Conservation (phyloP, 768 basidiomycete species). For the Lactifluus piperatus region DNA sequence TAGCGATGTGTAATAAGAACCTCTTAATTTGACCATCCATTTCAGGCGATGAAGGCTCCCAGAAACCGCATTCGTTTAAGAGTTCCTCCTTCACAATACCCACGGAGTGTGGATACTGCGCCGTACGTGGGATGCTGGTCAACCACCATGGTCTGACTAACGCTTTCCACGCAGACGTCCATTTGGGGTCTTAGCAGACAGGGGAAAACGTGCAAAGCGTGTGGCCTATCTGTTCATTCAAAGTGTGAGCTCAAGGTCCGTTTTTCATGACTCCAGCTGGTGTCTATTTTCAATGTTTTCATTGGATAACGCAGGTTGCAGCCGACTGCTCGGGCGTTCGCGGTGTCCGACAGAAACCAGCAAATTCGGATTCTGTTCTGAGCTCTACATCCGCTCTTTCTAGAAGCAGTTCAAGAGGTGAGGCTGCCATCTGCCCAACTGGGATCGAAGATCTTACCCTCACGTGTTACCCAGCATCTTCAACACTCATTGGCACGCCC, state of each 20-base stretch:
- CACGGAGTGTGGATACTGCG: slow-evolving; percentile 73
- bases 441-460: slow-evolving; percentile 15
- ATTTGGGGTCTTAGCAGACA: slow-evolving; percentile 87
- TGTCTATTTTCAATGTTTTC: background rate
- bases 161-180: slow-evolving; percentile 42
- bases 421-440: slow-evolving; percentile 7
- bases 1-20: background rate
- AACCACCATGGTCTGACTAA: background rate
- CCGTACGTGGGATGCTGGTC: background rate
- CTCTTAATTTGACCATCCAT: background rate
- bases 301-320: slow-evolving; percentile 43
- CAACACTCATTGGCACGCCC: slow-evolving; percentile 24
- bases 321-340: slow-evolving; percentile 49
- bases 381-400: slow-evolving; percentile 30
- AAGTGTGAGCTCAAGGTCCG: slow-evolving; percentile 81
- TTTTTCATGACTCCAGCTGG: slow-evolving; percentile 9
- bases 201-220: slow-evolving; percentile 75
- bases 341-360: slow-evolving; percentile 22
- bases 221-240: slow-evolving; percentile 70
- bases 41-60: slow-evolving; percentile 65
- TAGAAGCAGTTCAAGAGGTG: slow-evolving; percentile 25
- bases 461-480: slow-evolving; percentile 18
- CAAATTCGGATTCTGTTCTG: slow-evolving; percentile 21
- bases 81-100: slow-evolving; percentile 82
- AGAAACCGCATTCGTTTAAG: slow-evolving; percentile 72